These are phyloP conservation scores for Globisporangium takayamanum DNA, from an alignment of 352 stramenopile species.

Conservation along the genomic window DNA sequence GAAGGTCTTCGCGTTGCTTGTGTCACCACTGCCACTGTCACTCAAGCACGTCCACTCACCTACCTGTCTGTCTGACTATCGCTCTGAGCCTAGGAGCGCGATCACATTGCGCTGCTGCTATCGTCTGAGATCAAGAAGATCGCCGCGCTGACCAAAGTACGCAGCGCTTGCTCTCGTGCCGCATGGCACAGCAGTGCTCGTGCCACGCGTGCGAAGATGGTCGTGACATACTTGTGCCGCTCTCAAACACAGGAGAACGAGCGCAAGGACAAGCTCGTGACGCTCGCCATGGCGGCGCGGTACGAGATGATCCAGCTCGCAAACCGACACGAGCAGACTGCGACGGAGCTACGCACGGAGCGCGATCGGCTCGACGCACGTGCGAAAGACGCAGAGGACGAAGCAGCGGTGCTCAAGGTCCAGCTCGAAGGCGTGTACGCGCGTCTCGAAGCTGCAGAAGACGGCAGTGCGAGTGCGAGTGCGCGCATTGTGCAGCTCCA, in stretches of 20 bases:
- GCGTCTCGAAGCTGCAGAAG: constrained; percentile 34
- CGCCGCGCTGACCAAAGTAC: constrained; percentile 52
- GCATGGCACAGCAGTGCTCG: too few relatives aligned
- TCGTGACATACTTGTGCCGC: background rate
- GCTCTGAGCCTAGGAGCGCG: constrained; percentile 30
- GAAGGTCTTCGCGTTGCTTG: constrained; percentile 14
- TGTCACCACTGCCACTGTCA: background rate
- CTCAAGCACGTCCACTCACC: background rate
- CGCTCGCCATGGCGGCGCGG: constrained; percentile 68
- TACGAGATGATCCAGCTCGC: constrained; percentile 59
- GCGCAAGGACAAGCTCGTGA: constrained; percentile 67
- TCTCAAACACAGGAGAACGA: constrained; percentile 34
- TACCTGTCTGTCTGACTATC: background rate
- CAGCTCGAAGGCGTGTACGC: constrained; percentile 45
- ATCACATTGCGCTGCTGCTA: constrained; percentile 41
- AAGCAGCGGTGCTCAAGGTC: constrained; percentile 25
- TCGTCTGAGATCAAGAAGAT: constrained; percentile 75
- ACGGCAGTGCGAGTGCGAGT: constrained; percentile 17
- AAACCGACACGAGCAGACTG: constrained; percentile 35
- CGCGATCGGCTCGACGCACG: constrained; percentile 16
- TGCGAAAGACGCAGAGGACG: constrained; percentile 29
- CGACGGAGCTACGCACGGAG: constrained; percentile 26
- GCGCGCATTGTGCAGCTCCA: constrained; percentile 22
- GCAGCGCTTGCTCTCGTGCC: background rate
- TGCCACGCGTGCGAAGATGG: too few relatives aligned